These are phyloP conservation scores for Monosporozyma siamensis DNA, from an alignment of 805 yeast species.

Conservation along the genomic window DNA sequence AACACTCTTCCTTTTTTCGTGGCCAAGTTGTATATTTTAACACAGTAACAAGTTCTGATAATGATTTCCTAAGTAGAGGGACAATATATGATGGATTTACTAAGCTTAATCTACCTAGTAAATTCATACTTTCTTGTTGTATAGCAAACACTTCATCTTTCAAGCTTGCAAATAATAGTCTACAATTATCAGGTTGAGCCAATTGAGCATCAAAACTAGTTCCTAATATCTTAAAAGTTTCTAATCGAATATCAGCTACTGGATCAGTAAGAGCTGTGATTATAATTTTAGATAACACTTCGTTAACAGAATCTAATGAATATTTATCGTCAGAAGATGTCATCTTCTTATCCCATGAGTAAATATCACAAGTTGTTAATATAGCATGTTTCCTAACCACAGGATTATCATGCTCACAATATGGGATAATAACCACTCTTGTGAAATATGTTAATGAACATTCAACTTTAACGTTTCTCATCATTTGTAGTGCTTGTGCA, in stretches of 20 bases:
- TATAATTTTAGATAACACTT: conserved; percentile 70
- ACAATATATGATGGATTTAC: conserved; percentile 94
- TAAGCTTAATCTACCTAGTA: conserved; percentile 74
- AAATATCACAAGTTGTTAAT: conserved; percentile 68
- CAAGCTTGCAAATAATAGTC: conserved; percentile 74
- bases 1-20: conserved; percentile 78
- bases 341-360: conserved; percentile 73
- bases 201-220: conserved; percentile 80
- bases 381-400: conserved; percentile 80
- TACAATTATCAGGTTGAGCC: conserved; percentile 87
- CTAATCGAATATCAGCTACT: conserved; percentile 71
- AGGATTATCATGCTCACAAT: conserved; percentile 71
- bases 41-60: conserved; percentile 77
- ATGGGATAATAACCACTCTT: conserved; percentile 70
- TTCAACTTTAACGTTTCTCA: conserved; percentile 64
- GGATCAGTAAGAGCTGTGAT: conserved; percentile 86
- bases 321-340: conserved; percentile 63
- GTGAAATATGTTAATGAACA: conserved; percentile 82
- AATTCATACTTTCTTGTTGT: conserved; percentile 63
- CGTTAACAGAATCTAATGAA: conserved; percentile 69
- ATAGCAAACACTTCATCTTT: conserved; percentile 86
- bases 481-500: conserved; percentile 69
- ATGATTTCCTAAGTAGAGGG: conserved; percentile 79
- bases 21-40: conserved; percentile 73
- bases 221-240: conserved; percentile 64